Evolutionary conservation across 2,329 filamentous ascomycete genomes (phyloP).

Genomic region (Trichophyton benhamiae): DNA sequence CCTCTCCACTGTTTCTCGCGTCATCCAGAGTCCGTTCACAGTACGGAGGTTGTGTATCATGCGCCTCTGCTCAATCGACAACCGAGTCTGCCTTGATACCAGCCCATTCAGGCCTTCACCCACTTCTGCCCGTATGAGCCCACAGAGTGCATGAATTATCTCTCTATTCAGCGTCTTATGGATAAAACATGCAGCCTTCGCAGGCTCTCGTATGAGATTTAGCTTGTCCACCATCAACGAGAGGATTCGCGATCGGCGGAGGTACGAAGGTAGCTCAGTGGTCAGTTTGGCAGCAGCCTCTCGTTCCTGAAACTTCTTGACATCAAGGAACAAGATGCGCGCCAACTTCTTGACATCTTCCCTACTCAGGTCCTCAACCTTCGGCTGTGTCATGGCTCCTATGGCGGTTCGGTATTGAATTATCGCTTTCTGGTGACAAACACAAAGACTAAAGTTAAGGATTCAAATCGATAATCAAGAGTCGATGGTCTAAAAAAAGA

Average conservation of each 20-base stretch:
- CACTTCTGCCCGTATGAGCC: conserved; percentile 15
- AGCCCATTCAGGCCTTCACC: conserved; percentile 15
- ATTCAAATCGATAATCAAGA: too few species aligned
- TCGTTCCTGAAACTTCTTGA: not conserved
- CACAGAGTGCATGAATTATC: conserved; percentile 12
- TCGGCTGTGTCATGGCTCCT: not conserved
- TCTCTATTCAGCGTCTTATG: conserved; percentile 15
- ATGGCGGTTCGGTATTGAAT: too few species aligned
- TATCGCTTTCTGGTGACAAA: too few species aligned
- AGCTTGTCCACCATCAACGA: conserved; percentile 5
- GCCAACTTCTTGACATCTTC: conserved; percentile 9
- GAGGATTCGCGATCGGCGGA: conserved; percentile 9
- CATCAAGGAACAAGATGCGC: conserved; percentile 2
- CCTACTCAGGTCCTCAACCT: conserved; percentile 1
- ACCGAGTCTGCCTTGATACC: conserved; percentile 9
- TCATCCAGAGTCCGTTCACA: conserved; percentile 25
- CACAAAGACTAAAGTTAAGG: too few species aligned
- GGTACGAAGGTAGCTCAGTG: conserved; percentile 4
- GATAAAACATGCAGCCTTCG: conserved; percentile 8
- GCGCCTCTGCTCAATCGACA: conserved; percentile 11
- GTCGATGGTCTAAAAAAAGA: not conserved
- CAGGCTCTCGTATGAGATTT: not conserved
- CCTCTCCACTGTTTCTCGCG: conserved; percentile 7
- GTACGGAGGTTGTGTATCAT: conserved; percentile 17
- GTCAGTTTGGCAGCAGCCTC: not conserved